Evolutionary conservation across 2,329 filamentous ascomycete species (phyloP), one percentile per base, ranked within the genome.

Genomic region (Aspergillus sojae): DNA sequence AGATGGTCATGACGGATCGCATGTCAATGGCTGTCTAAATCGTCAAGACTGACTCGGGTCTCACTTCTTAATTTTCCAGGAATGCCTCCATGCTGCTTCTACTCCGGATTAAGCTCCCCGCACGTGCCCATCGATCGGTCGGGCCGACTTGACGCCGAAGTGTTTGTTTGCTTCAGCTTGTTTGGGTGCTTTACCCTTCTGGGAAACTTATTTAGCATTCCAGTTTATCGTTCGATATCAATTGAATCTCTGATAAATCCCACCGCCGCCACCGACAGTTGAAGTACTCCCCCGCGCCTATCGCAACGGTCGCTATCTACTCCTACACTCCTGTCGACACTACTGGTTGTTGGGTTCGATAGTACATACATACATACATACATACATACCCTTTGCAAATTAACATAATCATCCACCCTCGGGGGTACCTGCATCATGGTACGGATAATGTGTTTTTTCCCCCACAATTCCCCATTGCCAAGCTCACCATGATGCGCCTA

Each of bases 111-210:
- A 55, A 55, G 52, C 52, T 50, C 58, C 60, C 59, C 65, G 57
- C 67, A 68, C 65, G 67, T 67, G 67, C 65, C 48, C 48, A 36
- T 48, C 3, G 4, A 57, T 52, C 53, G 34, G 63, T 64, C 69
- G 68, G 72, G 62, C 71, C 67, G 68, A 69, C 64, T 66, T 63
- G 45, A 30, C 19, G 28, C 60, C 36, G 63, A 39, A 53, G 67
- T 70, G 67, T 68, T 70, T 71, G 66, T 65, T 62, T 67, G 63
- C 54, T 65, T 21, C n/a, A 16, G 56, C 53, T 63, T 65, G 64
- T 61, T 63, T 65, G 64, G 63, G 48, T 53, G 58, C 32, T 53
- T 64, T 61, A 32, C 61, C 59, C 21, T 59, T 63, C 56, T 62
- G 19, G 64, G 62, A 64, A 66, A 57, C 61, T 57, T 65, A 57